Conservation (phyloP, 148 eudicot species). For the Simmondsia chinensis region DNA sequence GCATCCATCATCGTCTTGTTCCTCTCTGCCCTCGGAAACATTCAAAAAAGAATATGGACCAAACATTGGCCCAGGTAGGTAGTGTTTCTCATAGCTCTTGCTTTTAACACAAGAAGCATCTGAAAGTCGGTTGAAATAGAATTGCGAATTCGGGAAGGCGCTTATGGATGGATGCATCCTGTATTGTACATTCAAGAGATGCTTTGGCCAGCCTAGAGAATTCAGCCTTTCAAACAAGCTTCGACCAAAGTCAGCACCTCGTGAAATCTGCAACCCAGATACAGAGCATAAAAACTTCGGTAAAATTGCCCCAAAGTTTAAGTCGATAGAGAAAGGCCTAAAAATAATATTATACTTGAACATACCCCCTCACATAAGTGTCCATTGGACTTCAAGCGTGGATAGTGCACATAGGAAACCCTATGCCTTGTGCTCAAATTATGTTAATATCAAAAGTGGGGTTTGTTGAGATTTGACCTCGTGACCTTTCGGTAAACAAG, state of each 20-base stretch:
- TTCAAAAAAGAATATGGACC: slow-evolving; percentile 33
- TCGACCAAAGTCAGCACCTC: slow-evolving; percentile 43
- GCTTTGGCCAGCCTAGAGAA: slow-evolving; percentile 39
- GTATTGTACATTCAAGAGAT: slow-evolving; percentile 49
- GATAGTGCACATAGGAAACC: too few relatives aligned
- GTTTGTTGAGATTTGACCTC: not conserved
- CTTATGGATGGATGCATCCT: slow-evolving; percentile 72
- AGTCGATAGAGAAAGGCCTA: too few relatives aligned
- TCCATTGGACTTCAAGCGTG: too few relatives aligned
- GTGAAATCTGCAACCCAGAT: slow-evolving; percentile 33
- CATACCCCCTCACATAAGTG: too few relatives aligned
- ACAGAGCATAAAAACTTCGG: too few relatives aligned
- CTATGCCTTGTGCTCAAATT: too few relatives aligned
- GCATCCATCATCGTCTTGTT: slow-evolving; percentile 2
- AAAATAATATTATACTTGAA: too few relatives aligned
- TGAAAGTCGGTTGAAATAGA: slow-evolving; percentile 17
- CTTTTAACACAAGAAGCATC: slow-evolving; percentile 14
- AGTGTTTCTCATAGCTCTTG: slow-evolving; percentile 7
- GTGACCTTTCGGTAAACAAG: not conserved
- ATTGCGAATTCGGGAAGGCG: slow-evolving; percentile 38
- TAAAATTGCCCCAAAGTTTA: too few relatives aligned
- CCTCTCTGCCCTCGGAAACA: slow-evolving; percentile 32
- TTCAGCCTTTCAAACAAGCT: slow-evolving; percentile 60
- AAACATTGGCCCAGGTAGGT: slow-evolving; percentile 20
- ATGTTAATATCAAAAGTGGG: too few relatives aligned